Conservation (phyloP, 331 rosid genomes). For the Spiraea crenata region DNA sequence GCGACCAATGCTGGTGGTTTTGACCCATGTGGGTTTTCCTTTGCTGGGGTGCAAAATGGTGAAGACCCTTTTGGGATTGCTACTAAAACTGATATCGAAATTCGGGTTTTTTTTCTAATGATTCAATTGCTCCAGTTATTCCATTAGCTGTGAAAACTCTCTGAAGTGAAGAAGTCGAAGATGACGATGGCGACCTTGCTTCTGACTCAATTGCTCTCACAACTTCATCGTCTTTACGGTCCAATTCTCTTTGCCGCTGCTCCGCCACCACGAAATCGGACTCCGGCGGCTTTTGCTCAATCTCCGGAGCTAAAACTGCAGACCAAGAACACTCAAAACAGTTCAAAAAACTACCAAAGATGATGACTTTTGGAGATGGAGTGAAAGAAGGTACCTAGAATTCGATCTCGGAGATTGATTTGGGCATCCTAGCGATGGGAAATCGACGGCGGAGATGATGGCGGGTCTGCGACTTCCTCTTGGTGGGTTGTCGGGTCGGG, state of each 20-base stretch:
- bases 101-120: constrained; percentile 48
- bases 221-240: no score
- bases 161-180: no score
- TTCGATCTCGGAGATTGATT: constrained; percentile 19
- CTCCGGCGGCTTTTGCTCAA: constrained; percentile 28
- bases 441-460: constrained; percentile 29
- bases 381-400: constrained; percentile 36
- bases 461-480: constrained; percentile 11
- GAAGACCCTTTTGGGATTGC: constrained; percentile 58
- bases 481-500: constrained; percentile 14
- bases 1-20: constrained; percentile 69
- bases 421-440: constrained; percentile 25
- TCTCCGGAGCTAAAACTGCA: constrained; percentile 43
- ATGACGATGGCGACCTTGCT: neutral
- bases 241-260: no score
- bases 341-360: neutral
- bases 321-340: constrained; percentile 7
- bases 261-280: no score
- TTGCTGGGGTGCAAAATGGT: constrained; percentile 35
- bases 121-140: constrained; percentile 52
- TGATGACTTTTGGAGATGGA: neutral
- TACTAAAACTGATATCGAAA: constrained; percentile 44
- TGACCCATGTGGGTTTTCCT: constrained; percentile 33
- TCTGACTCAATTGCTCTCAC: no score
- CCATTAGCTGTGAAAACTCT: constrained; percentile 37